Conservation (phyloP, 2,329 filamentous ascomycete species). For the Fusarium sp. region DNA sequence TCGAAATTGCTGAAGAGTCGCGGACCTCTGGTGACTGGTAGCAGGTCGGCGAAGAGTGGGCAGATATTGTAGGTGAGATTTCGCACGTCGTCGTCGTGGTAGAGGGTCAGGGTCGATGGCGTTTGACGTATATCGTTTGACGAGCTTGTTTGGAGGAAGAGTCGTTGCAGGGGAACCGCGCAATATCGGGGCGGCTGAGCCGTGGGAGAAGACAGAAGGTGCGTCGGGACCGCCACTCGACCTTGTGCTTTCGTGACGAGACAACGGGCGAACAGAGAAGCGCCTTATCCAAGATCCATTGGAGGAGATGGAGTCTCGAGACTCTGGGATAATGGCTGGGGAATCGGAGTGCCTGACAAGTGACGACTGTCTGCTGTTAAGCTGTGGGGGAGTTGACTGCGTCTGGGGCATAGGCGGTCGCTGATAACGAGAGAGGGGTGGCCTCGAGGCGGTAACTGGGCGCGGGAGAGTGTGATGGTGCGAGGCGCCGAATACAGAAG, state of each 20-base stretch:
- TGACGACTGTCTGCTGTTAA: constrained; percentile 57
- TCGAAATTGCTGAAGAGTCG: constrained; percentile 70
- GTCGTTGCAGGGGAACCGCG: constrained; percentile 54
- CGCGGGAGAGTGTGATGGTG: constrained; percentile 48
- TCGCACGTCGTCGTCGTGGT: constrained; percentile 63
- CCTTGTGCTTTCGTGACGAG: constrained; percentile 71
- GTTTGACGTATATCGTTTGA: constrained; percentile 75
- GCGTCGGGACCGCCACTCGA: constrained; percentile 75
- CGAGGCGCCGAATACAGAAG: constrained; percentile 49
- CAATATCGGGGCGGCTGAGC: constrained; percentile 72
- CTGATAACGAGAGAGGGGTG: constrained; percentile 54
- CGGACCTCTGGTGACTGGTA: constrained; percentile 82
- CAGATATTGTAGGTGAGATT: constrained; percentile 71
- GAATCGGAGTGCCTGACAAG: constrained; percentile 56
- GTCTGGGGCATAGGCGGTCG: constrained; percentile 55
- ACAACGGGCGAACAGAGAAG: constrained; percentile 73
- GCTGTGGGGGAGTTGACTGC: constrained; percentile 55
- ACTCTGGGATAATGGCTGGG: constrained; percentile 55
- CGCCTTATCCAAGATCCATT: constrained; percentile 79
- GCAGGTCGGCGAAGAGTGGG: constrained; percentile 77
- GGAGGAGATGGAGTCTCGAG: constrained; percentile 69
- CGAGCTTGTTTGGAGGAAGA: constrained; percentile 77
- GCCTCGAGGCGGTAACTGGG: constrained; percentile 50
- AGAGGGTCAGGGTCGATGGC: constrained; percentile 58
- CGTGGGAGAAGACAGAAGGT: constrained; percentile 74